These are phyloP conservation scores for Plasmodium cynomolgi DNA, from an alignment of 169 alveolate species.

Conservation along the genomic window DNA sequence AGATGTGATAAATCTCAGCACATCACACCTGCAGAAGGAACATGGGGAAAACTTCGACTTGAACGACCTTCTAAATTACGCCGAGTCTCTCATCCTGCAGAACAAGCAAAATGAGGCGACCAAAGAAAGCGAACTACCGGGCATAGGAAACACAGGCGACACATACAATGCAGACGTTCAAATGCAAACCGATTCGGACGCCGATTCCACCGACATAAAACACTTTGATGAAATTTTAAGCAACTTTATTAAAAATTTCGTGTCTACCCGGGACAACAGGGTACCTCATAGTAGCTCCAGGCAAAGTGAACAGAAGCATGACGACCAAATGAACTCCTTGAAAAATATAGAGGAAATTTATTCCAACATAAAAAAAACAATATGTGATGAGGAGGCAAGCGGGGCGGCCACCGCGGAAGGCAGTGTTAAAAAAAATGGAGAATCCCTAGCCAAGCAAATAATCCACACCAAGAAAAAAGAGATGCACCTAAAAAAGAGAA, in stretches of 20 bases:
- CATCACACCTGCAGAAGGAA: background rate
- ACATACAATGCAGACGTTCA: background rate
- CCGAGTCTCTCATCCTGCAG: conserved; percentile 39
- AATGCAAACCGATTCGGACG: background rate
- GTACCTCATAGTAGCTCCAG: background rate
- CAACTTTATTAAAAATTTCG: conserved; percentile 48
- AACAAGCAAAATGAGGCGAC: conserved; percentile 2
- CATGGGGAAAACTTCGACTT: background rate
- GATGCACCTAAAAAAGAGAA: background rate
- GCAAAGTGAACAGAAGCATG: background rate
- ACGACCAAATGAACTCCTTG: background rate
- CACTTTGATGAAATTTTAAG: conserved; percentile 58
- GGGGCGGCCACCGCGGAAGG: background rate
- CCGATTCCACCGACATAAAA: conserved; percentile 12
- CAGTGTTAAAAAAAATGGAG: background rate
- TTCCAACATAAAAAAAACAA: conserved; percentile 28
- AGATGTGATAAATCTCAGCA: background rate
- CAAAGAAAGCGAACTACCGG: background rate
- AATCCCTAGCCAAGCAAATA: background rate
- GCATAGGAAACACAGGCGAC: no score
- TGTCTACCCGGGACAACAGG: background rate
- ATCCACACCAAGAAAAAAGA: conserved; percentile 10
- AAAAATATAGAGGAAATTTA: conserved; percentile 4
- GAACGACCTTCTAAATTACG: conserved; percentile 54
- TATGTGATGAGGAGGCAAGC: conserved; percentile 10